Evolutionary conservation across 805 yeast species (phyloP).

Genomic region (Teunomyces gatunensis): DNA sequence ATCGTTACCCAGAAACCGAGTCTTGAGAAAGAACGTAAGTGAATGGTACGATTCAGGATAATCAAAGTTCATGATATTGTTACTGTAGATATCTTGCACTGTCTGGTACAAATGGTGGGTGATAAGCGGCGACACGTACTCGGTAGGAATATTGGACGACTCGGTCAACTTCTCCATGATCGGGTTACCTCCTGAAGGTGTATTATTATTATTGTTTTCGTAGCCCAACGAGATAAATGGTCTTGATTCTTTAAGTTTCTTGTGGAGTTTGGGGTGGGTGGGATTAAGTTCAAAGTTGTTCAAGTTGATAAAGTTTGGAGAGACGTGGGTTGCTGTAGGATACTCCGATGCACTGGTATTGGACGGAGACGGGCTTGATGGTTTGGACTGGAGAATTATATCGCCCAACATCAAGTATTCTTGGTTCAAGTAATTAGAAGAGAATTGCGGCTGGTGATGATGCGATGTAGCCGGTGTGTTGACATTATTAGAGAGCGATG

Average conservation of each 20-base stretch:
- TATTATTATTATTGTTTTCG: conserved; percentile 4
- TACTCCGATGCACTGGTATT: conserved; percentile 14
- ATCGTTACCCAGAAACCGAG: conserved; percentile 54
- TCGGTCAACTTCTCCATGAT: conserved; percentile 6
- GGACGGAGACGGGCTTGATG: conserved; percentile 39
- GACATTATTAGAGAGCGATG: background rate
- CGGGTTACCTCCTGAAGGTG: background rate
- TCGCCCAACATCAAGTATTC: conserved; percentile 53
- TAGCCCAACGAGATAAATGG: conserved; percentile 43
- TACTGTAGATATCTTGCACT: conserved; percentile 49
- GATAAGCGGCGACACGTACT: conserved; percentile 56
- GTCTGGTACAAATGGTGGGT: conserved; percentile 55
- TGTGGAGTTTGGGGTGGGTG: conserved; percentile 1
- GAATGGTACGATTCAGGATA: conserved; percentile 65
- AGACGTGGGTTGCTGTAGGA: background rate
- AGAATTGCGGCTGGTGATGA: conserved; percentile 20
- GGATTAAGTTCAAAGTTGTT: conserved; percentile 8
- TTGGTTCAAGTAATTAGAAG: conserved; percentile 48
- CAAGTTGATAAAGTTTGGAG: conserved; percentile 3
- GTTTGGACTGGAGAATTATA: conserved; percentile 40
- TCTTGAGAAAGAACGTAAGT: conserved; percentile 52
- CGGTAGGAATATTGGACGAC: conserved; percentile 16
- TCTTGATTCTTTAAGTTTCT: conserved; percentile 25
- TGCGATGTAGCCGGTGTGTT: background rate
- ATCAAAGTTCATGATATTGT: conserved; percentile 50